Conservation (phyloP, 2,329 filamentous ascomycete species). For the Fusarium foetens region DNA sequence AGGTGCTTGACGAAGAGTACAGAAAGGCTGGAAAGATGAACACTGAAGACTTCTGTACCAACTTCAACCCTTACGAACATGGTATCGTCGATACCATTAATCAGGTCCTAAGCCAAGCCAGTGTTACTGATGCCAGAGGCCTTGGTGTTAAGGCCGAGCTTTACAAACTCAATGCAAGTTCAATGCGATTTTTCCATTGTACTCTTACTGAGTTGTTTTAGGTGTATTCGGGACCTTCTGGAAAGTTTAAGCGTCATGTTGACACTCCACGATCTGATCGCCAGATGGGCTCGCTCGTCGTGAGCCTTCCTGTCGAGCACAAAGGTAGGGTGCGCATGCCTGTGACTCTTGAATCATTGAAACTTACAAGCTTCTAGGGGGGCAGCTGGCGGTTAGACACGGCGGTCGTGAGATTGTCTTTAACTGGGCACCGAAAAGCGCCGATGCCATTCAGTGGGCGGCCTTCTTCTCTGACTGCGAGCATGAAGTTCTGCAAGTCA, state of each 20-base stretch:
- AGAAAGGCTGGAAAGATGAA: slow-evolving; percentile 65
- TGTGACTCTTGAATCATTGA: no score
- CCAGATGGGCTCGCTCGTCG: slow-evolving; percentile 65
- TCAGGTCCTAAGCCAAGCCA: slow-evolving; percentile 55
- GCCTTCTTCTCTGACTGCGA: slow-evolving; percentile 65
- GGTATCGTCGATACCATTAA: slow-evolving; percentile 63
- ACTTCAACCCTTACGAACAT: slow-evolving; percentile 61
- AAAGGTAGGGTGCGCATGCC: slow-evolving; percentile 8
- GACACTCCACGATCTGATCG: slow-evolving; percentile 60
- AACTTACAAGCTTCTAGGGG: slow-evolving; percentile 45
- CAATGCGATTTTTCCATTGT: rapidly evolving
- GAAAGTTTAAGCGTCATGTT: slow-evolving; percentile 61
- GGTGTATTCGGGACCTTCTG: slow-evolving; percentile 63
- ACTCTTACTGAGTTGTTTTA: slow-evolving; percentile 25
- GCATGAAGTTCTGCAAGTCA: slow-evolving; percentile 63
- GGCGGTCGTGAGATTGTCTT: slow-evolving; percentile 48
- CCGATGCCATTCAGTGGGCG: slow-evolving; percentile 53
- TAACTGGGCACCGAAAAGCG: slow-evolving; percentile 51
- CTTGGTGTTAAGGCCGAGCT: slow-evolving; percentile 61
- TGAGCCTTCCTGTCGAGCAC: slow-evolving; percentile 56
- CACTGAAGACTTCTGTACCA: slow-evolving; percentile 55
- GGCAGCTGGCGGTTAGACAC: slow-evolving; percentile 56
- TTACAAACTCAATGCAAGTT: slow-evolving; percentile 65
- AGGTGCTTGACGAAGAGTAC: slow-evolving; percentile 63
- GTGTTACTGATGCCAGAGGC: neutral